These are phyloP conservation scores for Cicer arietinum DNA, from an alignment of 306 rosid species.

Conservation along the genomic window DNA sequence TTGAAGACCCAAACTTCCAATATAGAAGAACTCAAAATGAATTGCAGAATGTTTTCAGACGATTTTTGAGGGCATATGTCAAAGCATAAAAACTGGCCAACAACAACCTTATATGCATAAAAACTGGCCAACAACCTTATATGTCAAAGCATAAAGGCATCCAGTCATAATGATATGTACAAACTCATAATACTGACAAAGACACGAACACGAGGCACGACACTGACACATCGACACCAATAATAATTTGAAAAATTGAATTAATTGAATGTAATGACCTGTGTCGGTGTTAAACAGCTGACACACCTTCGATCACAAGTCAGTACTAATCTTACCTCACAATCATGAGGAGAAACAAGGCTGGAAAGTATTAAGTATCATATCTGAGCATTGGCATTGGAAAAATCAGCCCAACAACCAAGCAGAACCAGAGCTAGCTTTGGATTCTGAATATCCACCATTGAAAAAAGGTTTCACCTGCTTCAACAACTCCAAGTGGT, in stretches of 20 bases:
- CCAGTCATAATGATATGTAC: conserved; percentile 9
- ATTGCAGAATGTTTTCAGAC: too few relatives aligned
- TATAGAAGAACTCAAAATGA: too few relatives aligned
- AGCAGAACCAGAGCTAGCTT: conserved; percentile 62
- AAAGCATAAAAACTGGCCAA: background rate
- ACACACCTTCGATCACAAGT: too few relatives aligned
- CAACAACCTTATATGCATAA: too few relatives aligned
- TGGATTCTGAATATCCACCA: conserved; percentile 62
- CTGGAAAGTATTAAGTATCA: conserved; percentile 71
- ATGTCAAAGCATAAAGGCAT: background rate
- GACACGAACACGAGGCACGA: too few relatives aligned
- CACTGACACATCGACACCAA: too few relatives aligned
- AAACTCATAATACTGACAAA: too few relatives aligned
- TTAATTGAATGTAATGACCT: too few relatives aligned
- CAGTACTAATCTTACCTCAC: conserved; percentile 55
- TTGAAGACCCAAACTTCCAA: too few relatives aligned
- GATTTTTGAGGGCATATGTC: background rate
- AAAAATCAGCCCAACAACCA: conserved; percentile 84
- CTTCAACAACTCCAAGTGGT: conserved; percentile 64
- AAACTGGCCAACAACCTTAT: conserved; percentile 61
- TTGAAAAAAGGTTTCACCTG: conserved; percentile 66
- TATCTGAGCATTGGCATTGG: conserved; percentile 34
- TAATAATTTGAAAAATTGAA: too few relatives aligned
- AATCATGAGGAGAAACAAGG: conserved; percentile 63
- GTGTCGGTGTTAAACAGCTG: too few relatives aligned